These are phyloP conservation scores for Abortiporus biennis DNA, from an alignment of 1,284 basidiomycete genomes.

Conservation along the genomic window DNA sequence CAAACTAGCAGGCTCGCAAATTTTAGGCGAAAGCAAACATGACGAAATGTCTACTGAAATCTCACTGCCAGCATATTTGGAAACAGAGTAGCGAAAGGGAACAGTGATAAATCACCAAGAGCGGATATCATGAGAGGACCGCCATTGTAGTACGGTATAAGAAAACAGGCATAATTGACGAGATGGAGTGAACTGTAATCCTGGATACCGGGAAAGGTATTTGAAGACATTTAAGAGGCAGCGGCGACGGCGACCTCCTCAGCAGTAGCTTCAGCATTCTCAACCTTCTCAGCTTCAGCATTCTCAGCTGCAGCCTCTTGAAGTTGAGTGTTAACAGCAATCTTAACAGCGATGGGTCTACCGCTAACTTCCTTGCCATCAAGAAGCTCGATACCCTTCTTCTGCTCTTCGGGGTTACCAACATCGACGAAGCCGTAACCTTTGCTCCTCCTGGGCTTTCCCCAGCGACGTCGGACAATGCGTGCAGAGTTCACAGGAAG, in stretches of 20 bases:
- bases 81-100: too few species aligned
- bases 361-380: slow-evolving; percentile 81
- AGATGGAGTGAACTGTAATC: not conserved
- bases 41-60: slow-evolving; percentile 11
- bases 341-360: slow-evolving; percentile 79
- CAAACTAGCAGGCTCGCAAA: slow-evolving; percentile 4
- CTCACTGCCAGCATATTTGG: slow-evolving; percentile 1
- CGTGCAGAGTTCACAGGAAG: slow-evolving; percentile 80
- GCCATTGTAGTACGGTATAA: not conserved
- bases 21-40: slow-evolving; percentile 10
- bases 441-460: slow-evolving; percentile 78
- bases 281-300: slow-evolving; percentile 34
- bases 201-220: not conserved
- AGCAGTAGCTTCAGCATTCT: slow-evolving; percentile 30
- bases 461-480: slow-evolving; percentile 80
- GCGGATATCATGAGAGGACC: slow-evolving; percentile 3
- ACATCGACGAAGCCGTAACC: slow-evolving; percentile 95
- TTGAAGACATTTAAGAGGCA: slow-evolving; percentile 19
- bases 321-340: slow-evolving; percentile 65
- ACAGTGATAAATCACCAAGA: slow-evolving; percentile 4
- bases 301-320: slow-evolving; percentile 27
- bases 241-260: slow-evolving; percentile 24
- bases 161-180: not conserved
- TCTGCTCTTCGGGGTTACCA: slow-evolving; percentile 76
- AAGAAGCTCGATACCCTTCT: slow-evolving; percentile 77